Percentiles rank a stretch among this genome's conserved stretches.
Conservation (phyloP, 352 stramenopile species). For the Saprolegnia diclina region DNA sequence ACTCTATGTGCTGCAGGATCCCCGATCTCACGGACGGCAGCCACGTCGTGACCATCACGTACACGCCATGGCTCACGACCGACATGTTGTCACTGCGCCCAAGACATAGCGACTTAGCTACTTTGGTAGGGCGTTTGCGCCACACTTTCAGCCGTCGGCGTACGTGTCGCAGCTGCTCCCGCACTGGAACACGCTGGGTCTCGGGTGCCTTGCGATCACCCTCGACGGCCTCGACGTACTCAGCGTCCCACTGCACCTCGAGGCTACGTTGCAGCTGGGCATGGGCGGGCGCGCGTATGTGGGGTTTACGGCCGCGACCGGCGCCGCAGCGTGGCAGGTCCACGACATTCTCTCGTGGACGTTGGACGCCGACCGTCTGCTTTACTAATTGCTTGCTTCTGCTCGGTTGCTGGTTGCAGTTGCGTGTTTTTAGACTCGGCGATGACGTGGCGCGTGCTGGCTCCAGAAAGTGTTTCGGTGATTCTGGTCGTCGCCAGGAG, state of each 20-base stretch:
- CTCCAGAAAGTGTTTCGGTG: neutral
- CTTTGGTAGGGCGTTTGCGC: constrained; percentile 44
- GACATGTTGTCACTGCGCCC: constrained; percentile 33
- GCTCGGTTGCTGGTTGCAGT: neutral
- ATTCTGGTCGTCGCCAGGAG: too few relatives aligned
- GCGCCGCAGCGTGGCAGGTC: constrained; percentile 72
- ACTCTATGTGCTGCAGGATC: constrained; percentile 35
- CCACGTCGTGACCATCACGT: constrained; percentile 64
- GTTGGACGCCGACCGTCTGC: constrained; percentile 53
- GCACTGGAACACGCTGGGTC: constrained; percentile 38
- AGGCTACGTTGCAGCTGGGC: constrained; percentile 63
- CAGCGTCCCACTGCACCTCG: constrained; percentile 80
- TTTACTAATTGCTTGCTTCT: neutral
- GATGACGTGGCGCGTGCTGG: neutral
- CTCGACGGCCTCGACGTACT: constrained; percentile 83
- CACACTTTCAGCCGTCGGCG: constrained; percentile 48
- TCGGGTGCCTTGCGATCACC: constrained; percentile 80
- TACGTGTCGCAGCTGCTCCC: constrained; percentile 64
- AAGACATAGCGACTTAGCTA: constrained; percentile 14
- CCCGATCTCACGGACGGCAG: constrained; percentile 73
- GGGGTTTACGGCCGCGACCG: constrained; percentile 89
- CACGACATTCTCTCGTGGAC: constrained; percentile 85
- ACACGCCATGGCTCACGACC: constrained; percentile 65
- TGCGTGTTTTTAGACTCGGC: neutral
- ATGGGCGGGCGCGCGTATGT: constrained; percentile 83